Evolutionary conservation across 345 rosid species (phyloP).

Genomic region (Schrenkiella parvula): DNA sequence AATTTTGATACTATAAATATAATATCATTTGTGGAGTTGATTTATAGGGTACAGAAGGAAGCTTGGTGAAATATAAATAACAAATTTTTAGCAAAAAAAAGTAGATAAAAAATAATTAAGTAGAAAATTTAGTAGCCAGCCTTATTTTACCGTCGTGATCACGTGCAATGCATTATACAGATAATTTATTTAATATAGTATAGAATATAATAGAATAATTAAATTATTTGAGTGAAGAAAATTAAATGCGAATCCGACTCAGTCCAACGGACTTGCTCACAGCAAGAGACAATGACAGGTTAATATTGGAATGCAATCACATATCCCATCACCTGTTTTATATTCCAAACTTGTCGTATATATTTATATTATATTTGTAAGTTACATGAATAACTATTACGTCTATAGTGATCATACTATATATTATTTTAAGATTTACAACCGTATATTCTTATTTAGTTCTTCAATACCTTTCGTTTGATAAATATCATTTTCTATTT

Average conservation of each 20-base stretch:
- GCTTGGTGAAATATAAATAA: not conserved
- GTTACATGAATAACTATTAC: not conserved
- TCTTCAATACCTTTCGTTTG: no score
- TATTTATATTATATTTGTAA: not conserved
- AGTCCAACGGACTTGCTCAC: conserved; percentile 32
- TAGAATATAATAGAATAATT: not conserved
- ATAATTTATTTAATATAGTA: conserved; percentile 18
- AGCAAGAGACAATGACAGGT: conserved; percentile 32
- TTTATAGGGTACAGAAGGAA: not conserved
- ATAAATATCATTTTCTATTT: no score
- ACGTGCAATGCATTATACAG: conserved; percentile 24
- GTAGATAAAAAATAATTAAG: no score
- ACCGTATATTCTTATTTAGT: no score
- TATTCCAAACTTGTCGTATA: not conserved
- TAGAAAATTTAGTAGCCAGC: no score
- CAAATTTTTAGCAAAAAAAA: no score
- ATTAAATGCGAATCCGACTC: conserved; percentile 28
- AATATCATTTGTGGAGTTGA: not conserved
- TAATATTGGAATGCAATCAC: conserved; percentile 22
- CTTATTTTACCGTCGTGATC: conserved; percentile 38
- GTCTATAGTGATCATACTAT: no score
- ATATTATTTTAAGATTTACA: no score
- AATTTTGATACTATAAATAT: no score
- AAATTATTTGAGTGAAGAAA: not conserved
- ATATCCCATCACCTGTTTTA: not conserved